These are phyloP conservation scores for Austroboletus festivus DNA, from an alignment of 768 basidiomycete species.

Conservation along the genomic window DNA sequence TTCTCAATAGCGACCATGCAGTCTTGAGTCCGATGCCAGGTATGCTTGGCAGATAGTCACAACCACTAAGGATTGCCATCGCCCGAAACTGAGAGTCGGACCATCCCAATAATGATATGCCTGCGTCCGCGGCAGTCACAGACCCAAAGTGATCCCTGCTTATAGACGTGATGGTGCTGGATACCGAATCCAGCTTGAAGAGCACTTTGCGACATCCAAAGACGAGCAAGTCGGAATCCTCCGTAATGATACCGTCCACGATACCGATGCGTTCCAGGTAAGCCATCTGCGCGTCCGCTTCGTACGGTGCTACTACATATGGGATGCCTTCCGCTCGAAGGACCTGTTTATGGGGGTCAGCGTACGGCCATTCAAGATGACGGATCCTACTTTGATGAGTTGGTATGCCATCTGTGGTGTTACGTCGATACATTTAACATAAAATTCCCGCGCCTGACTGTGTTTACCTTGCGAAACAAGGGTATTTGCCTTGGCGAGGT, in stretches of 20 bases:
- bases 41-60: constrained; percentile 90
- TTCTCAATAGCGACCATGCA: constrained; percentile 76
- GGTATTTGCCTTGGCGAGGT: constrained; percentile 67
- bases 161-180: constrained; percentile 63
- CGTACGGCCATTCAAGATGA: neutral
- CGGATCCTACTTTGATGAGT: constrained; percentile 76
- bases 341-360: constrained; percentile 51
- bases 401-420: constrained; percentile 98
- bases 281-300: constrained; percentile 95
- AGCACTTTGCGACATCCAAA: constrained; percentile 92
- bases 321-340: constrained; percentile 74
- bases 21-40: constrained; percentile 93
- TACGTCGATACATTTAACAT: constrained; percentile 89
- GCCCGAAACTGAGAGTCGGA: constrained; percentile 85
- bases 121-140: constrained; percentile 46
- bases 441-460: constrained; percentile 81
- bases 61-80: constrained; percentile 92
- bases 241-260: constrained; percentile 91
- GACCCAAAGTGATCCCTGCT: constrained; percentile 65
- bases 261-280: constrained; percentile 81
- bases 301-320: constrained; percentile 96
- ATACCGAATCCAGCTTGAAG: constrained; percentile 83
- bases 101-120: constrained; percentile 84
- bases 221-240: constrained; percentile 96
- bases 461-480: constrained; percentile 76